phyloP scores from a whole-genome alignment of 2,329 filamentous ascomycete genomes.

The Niveomyces coronatus region DNA sequence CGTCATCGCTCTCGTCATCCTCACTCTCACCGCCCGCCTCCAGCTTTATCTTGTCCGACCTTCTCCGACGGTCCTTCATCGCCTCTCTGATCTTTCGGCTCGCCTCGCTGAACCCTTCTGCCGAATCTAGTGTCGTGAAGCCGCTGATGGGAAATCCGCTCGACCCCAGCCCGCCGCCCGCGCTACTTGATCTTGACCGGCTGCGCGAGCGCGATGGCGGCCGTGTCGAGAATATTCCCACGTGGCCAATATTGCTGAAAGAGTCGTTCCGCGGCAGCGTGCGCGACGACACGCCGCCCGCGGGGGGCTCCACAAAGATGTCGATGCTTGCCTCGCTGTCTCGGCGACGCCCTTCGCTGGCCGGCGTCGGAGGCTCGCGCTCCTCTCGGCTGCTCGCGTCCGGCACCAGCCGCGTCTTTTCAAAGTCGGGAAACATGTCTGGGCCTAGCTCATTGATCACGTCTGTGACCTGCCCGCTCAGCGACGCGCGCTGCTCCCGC shows the following conservation, averaged over 20 bases:
- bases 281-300: slow-evolving; percentile 30
- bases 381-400: slow-evolving; percentile 36
- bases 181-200: slow-evolving; percentile 60
- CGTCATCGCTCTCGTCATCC: slow-evolving; percentile 31
- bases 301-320: slow-evolving; percentile 28
- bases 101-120: slow-evolving; percentile 70
- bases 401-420: slow-evolving; percentile 59
- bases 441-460: slow-evolving; percentile 92
- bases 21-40: slow-evolving; percentile 24
- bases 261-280: slow-evolving; percentile 76
- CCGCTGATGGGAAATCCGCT: slow-evolving; percentile 55
- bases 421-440: slow-evolving; percentile 95
- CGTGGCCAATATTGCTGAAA: slow-evolving; percentile 78
- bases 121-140: slow-evolving; percentile 57
- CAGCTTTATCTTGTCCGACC: slow-evolving; percentile 34
- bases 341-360: slow-evolving; percentile 29
- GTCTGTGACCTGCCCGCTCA: slow-evolving; percentile 76
- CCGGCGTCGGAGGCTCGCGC: slow-evolving; percentile 17
- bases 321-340: slow-evolving; percentile 39
- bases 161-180: slow-evolving; percentile 50
- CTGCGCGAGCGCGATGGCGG: slow-evolving; percentile 71
- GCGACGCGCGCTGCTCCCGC: slow-evolving; percentile 57
- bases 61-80: slow-evolving; percentile 57
- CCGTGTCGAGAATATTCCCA: slow-evolving; percentile 83
- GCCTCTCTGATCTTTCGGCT: slow-evolving; percentile 74